These are phyloP conservation scores for Clonostachys byssicola DNA, from an alignment of 2,329 filamentous ascomycete species.

Conservation along the genomic window DNA sequence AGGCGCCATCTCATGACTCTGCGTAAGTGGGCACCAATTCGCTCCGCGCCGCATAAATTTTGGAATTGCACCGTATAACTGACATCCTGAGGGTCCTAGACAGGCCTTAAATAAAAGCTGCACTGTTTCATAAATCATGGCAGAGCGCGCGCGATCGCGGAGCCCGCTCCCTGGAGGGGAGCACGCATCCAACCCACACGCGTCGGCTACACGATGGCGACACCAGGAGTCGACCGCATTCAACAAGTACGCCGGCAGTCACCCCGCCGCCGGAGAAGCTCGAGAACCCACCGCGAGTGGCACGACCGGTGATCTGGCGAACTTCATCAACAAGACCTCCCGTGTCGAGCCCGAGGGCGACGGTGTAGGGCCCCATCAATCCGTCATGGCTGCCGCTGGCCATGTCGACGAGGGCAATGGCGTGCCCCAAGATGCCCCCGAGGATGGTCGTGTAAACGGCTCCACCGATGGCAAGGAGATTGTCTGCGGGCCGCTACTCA, in stretches of 20 bases:
- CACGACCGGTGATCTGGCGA: slow-evolving; percentile 45
- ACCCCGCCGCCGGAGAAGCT: slow-evolving; percentile 11
- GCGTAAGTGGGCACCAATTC: no score
- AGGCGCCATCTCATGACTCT: no score
- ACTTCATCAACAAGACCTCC: slow-evolving; percentile 45
- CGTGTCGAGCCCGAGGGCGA: slow-evolving; percentile 39
- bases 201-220: slow-evolving; percentile 55
- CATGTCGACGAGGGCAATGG: slow-evolving; percentile 20
- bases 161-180: slow-evolving; percentile 20
- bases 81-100: no score
- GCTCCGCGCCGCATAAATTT: no score
- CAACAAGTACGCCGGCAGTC: slow-evolving; percentile 37
- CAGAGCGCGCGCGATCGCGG: background rate
- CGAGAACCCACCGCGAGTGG: slow-evolving; percentile 25
- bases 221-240: slow-evolving; percentile 60
- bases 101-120: no score
- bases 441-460: slow-evolving; percentile 8
- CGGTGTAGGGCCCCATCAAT: slow-evolving; percentile 31
- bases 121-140: background rate
- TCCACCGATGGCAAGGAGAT: slow-evolving; percentile 51
- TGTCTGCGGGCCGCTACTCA: slow-evolving; percentile 69
- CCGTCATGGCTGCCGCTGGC: slow-evolving; percentile 41
- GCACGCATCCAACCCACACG: slow-evolving; percentile 42
- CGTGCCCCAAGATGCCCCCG: slow-evolving; percentile 7
- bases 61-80: no score